phyloP scores from a whole-genome alignment of 2,329 filamentous ascomycete species.

The Ophiocordyceps australis region DNA sequence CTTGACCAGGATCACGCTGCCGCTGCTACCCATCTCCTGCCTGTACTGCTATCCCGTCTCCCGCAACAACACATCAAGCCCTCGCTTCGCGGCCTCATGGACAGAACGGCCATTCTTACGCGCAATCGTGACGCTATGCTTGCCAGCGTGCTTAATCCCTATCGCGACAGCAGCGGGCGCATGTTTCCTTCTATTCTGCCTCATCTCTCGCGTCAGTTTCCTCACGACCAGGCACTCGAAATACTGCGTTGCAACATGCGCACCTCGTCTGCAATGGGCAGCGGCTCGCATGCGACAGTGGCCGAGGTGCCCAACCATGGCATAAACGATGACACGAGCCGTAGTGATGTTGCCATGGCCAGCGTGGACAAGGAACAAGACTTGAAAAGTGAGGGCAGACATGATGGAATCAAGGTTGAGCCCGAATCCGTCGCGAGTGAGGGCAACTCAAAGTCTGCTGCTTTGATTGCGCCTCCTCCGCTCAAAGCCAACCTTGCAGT shows the following conservation, averaged over 20 bases:
- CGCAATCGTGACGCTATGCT: slow-evolving; percentile 56
- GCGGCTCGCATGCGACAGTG: too few species aligned
- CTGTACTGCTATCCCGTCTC: slow-evolving; percentile 40
- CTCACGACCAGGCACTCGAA: slow-evolving; percentile 49
- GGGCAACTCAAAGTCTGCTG: slow-evolving; percentile 6
- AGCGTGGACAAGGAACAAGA: slow-evolving; percentile 20
- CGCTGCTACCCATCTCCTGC: slow-evolving; percentile 44
- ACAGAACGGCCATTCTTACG: slow-evolving; percentile 62
- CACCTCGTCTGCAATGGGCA: slow-evolving; percentile 10
- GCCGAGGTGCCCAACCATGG: too few species aligned
- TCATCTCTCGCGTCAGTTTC: slow-evolving; percentile 51
- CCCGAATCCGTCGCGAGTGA: too few species aligned
- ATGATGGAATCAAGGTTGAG: slow-evolving; percentile 10
- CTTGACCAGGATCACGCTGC: slow-evolving; percentile 26
- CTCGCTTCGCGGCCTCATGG: slow-evolving; percentile 54
- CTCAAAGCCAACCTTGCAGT: slow-evolving; percentile 9
- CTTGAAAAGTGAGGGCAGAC: slow-evolving; percentile 17
- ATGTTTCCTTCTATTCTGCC: slow-evolving; percentile 62
- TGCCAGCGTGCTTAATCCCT: slow-evolving; percentile 66
- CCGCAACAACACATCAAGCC: slow-evolving; percentile 51
- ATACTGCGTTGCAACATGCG: slow-evolving; percentile 45
- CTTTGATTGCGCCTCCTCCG: slow-evolving; percentile 5
- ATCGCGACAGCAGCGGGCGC: slow-evolving; percentile 41
- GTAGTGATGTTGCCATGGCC: too few species aligned
- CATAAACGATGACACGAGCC: too few species aligned